A percentile compares a stretch with the other conserved stretches of the same genome.
Conservation (phyloP, 805 yeast genomes). For the Maudiozyma pseudohumilis region DNA sequence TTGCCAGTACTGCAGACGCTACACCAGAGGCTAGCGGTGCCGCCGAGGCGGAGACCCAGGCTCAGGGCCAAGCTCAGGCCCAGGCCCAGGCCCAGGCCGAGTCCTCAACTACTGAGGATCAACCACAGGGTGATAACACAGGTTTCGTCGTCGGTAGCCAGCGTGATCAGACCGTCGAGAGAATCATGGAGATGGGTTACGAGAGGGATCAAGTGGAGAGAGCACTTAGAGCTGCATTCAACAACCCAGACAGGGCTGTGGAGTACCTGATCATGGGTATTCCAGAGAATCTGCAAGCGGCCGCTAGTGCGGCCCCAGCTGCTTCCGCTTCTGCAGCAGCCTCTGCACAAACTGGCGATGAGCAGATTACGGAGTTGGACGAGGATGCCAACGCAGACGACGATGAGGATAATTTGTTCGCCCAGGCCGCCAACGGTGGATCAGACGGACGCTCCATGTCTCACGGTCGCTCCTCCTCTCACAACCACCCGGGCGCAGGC, state of each 20-base stretch:
- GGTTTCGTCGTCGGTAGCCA: constrained; percentile 70
- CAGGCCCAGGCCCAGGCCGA: no score
- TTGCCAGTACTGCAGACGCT: constrained; percentile 1
- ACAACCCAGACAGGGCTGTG: constrained; percentile 96
- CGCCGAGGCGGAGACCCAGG: not conserved
- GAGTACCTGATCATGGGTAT: constrained; percentile 87
- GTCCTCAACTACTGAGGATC: no score
- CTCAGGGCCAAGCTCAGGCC: no score
- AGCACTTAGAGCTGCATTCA: constrained; percentile 90
- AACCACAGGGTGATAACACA: constrained; percentile 25
- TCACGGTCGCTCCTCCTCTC: no score
- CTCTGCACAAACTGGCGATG: constrained; percentile 14
- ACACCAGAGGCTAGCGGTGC: constrained; percentile 7
- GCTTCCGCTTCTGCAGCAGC: constrained; percentile 10
- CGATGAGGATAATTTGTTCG: constrained; percentile 32
- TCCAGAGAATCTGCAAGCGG: constrained; percentile 46
- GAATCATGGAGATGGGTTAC: constrained; percentile 94
- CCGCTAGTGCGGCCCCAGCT: constrained; percentile 6
- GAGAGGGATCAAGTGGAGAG: constrained; percentile 77
- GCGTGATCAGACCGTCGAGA: constrained; percentile 66
- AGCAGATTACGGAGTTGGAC: no score
- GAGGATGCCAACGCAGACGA: constrained; percentile 6
- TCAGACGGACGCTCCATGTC: no score
- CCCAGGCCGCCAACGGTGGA: constrained; percentile 35
- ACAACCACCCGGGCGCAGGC: no score